These are phyloP conservation scores for Macrophomina phaseolina DNA, from an alignment of 2,329 filamentous ascomycete species.

Conservation along the genomic window DNA sequence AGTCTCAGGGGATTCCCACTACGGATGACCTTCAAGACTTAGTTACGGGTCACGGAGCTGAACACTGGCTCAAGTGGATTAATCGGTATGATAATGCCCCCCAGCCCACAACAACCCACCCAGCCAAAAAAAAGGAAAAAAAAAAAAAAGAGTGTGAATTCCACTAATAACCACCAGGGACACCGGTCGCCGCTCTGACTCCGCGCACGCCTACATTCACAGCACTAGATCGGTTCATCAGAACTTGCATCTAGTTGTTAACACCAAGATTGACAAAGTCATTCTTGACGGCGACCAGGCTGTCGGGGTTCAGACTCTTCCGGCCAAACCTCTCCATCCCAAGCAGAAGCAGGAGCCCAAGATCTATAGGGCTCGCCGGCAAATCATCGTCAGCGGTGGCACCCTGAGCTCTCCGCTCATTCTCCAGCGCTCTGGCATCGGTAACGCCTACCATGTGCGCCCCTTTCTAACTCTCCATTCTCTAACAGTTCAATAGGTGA, in stretches of 20 bases:
- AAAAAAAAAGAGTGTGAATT: no score
- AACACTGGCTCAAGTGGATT: slow-evolving; percentile 88
- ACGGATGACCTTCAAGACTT: slow-evolving; percentile 81
- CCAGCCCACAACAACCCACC: no score
- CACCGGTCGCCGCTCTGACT: slow-evolving; percentile 75
- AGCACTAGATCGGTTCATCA: slow-evolving; percentile 72
- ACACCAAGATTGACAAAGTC: slow-evolving; percentile 79
- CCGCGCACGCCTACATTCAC: slow-evolving; percentile 79
- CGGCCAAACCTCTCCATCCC: slow-evolving; percentile 70
- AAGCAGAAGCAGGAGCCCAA: slow-evolving; percentile 58
- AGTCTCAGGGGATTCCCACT: slow-evolving; percentile 75
- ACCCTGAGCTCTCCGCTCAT: slow-evolving; percentile 77
- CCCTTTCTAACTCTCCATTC: background rate
- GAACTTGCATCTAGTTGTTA: slow-evolving; percentile 74
- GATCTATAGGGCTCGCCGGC: slow-evolving; percentile 72
- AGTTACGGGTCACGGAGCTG: slow-evolving; percentile 69
- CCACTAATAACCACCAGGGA: slow-evolving; percentile 36
- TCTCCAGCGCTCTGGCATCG: slow-evolving; percentile 76
- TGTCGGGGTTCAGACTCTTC: slow-evolving; percentile 72
- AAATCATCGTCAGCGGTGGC: slow-evolving; percentile 74
- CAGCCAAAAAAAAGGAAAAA: no score
- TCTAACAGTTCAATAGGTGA: slow-evolving; percentile 52
- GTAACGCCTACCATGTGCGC: slow-evolving; percentile 31
- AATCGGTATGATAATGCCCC: slow-evolving; percentile 56
- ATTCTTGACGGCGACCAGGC: slow-evolving; percentile 75